These are phyloP conservation scores for Nakataea oryzae DNA, from an alignment of 2,329 filamentous ascomycete genomes.

Conservation along the genomic window DNA sequence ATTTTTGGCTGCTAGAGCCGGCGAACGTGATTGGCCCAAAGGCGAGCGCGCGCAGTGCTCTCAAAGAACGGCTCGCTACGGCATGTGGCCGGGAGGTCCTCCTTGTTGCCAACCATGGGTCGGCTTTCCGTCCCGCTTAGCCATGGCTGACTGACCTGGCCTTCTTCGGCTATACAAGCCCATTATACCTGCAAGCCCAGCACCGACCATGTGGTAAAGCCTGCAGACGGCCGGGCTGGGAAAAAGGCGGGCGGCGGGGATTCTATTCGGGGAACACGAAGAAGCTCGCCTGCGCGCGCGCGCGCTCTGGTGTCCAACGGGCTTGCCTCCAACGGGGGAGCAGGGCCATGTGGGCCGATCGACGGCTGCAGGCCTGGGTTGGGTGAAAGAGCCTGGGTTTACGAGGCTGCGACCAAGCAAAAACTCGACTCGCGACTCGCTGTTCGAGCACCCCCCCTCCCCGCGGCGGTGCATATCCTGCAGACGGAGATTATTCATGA, in stretches of 20 bases:
- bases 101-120: neutral
- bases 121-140: too few relatives aligned
- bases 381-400: neutral
- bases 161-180: too few relatives aligned
- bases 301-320: neutral
- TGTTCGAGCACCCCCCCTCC: too few relatives aligned
- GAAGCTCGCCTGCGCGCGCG: neutral
- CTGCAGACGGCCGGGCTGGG: too few relatives aligned
- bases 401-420: too few relatives aligned
- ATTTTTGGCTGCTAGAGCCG: neutral
- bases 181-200: too few relatives aligned
- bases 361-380: neutral
- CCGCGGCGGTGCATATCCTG: too few relatives aligned
- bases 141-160: too few relatives aligned
- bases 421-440: too few relatives aligned
- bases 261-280: neutral
- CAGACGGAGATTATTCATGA: neutral
- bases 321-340: neutral
- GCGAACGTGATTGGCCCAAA: neutral
- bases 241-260: too few relatives aligned
- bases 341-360: neutral
- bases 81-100: neutral
- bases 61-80: neutral
- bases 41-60: neutral
- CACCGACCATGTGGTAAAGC: too few relatives aligned